Evolutionary conservation across 345 rosid genomes (phyloP).

Genomic region (Corchorus capsularis): DNA sequence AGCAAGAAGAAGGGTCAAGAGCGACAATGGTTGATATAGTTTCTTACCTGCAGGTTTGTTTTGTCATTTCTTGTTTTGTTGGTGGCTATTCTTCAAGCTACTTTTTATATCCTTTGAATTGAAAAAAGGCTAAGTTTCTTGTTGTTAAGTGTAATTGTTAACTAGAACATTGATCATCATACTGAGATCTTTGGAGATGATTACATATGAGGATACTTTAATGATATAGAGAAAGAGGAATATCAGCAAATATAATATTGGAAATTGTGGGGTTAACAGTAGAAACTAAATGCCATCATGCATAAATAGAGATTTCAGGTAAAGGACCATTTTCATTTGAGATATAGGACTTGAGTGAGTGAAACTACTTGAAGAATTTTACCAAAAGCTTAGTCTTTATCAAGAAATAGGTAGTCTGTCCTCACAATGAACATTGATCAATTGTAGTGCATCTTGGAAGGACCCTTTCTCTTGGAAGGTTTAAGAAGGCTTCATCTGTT

Average conservation of each 20-base stretch:
- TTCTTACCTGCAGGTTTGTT: constrained; percentile 60
- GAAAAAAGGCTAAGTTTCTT: not conserved
- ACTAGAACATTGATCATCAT: not conserved
- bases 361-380: not conserved
- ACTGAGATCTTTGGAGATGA: not conserved
- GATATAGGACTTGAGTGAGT: not conserved
- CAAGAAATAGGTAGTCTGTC: not conserved
- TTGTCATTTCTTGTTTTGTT: not conserved
- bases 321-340: not conserved
- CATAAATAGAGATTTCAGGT: not conserved
- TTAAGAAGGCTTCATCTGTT: too few species aligned
- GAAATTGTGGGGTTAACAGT: not conserved
- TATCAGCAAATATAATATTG: not conserved
- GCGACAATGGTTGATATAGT: constrained; percentile 54
- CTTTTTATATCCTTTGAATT: not conserved
- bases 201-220: not conserved
- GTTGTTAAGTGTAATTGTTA: not conserved
- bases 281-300: not conserved
- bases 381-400: not conserved
- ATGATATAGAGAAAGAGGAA: not conserved
- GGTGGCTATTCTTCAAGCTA: too few species aligned
- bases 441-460: not conserved
- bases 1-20: constrained; percentile 69
- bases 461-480: too few species aligned
- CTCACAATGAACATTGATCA: not conserved